Evolutionary conservation across 2,329 filamentous ascomycete genomes (phyloP).

Genomic region (Sporothrix schenckii): DNA sequence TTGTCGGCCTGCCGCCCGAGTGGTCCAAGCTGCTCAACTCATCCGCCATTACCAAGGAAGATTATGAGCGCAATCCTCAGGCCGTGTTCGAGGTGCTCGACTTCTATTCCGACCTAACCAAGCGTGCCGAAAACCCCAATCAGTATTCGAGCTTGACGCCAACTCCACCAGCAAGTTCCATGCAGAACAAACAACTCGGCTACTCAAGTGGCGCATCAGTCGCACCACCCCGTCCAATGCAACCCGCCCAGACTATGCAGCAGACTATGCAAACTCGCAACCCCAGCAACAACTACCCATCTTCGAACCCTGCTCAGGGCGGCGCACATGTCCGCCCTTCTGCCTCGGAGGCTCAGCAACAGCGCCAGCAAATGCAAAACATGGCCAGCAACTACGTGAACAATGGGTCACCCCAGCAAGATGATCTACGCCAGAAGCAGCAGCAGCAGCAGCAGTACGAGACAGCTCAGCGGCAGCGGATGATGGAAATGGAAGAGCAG

Average conservation of each 20-base stretch:
- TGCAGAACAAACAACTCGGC: constrained; percentile 65
- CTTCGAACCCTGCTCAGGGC: constrained; percentile 37
- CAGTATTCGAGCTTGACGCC: constrained; percentile 70
- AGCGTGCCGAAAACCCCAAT: constrained; percentile 70
- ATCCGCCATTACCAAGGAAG: constrained; percentile 96
- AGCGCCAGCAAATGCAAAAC: constrained; percentile 61
- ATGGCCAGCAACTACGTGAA: constrained; percentile 59
- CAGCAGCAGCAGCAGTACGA: constrained; percentile 56
- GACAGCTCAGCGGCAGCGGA: constrained; percentile 56
- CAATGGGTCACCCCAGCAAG: constrained; percentile 56
- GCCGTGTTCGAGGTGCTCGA: constrained; percentile 79
- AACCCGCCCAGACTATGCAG: constrained; percentile 57
- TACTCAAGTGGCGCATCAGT: constrained; percentile 62
- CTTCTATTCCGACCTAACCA: constrained; percentile 83
- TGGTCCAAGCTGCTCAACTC: constrained; percentile 97
- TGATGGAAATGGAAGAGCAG: constrained; percentile 64
- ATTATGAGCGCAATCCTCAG: constrained; percentile 95
- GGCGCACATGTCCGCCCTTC: constrained; percentile 47
- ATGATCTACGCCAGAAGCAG: constrained; percentile 62
- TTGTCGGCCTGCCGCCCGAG: constrained; percentile 89
- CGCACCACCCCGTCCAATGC: constrained; percentile 69
- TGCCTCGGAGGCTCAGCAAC: constrained; percentile 53
- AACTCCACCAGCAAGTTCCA: constrained; percentile 61
- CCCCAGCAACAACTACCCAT: constrained; percentile 46
- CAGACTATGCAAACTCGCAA: constrained; percentile 40